Evolutionary conservation across 139 green algal genomes (phyloP).

Genomic region (Haematococcus lacustris): DNA sequence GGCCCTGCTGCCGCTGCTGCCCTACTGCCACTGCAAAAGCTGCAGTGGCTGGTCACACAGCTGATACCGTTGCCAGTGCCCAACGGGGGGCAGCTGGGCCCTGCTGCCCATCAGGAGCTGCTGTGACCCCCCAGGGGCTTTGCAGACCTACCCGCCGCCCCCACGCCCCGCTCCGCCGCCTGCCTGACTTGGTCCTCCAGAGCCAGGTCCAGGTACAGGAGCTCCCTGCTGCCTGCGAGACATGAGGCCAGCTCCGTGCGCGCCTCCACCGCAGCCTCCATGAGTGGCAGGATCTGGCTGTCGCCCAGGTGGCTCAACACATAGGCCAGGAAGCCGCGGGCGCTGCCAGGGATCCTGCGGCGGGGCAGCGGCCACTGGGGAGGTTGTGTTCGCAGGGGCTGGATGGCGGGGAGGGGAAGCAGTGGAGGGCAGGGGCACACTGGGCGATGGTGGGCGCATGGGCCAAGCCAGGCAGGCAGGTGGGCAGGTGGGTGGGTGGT

Average conservation of each 20-base stretch:
- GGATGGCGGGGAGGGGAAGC: neutral
- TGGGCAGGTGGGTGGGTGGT: neutral
- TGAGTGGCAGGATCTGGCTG: constrained; percentile 63
- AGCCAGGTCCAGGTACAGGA: constrained; percentile 95
- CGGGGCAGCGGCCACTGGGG: neutral
- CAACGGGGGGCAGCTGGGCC: too few species aligned
- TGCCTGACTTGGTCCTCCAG: constrained; percentile 79
- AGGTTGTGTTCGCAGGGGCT: neutral
- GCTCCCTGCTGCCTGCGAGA: constrained; percentile 60
- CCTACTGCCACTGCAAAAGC: too few species aligned
- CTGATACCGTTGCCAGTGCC: too few species aligned
- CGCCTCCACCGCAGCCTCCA: constrained; percentile 88
- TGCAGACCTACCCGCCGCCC: constrained; percentile 19
- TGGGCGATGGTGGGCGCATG: neutral
- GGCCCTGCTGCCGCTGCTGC: too few species aligned
- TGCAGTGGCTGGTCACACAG: too few species aligned
- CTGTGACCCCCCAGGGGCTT: too few species aligned
- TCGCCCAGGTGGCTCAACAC: constrained; percentile 59
- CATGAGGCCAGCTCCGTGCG: constrained; percentile 67
- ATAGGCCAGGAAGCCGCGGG: constrained; percentile 77
- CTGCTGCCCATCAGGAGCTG: too few species aligned
- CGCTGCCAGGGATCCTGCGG: constrained; percentile 41
- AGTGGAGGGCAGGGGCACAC: neutral
- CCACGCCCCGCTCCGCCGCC: constrained; percentile 46
- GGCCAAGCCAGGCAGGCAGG: neutral